Evolutionary conservation across 2,329 filamentous ascomycete species (phyloP).

Genomic region (Arthrobotrys pseudoclavata): DNA sequence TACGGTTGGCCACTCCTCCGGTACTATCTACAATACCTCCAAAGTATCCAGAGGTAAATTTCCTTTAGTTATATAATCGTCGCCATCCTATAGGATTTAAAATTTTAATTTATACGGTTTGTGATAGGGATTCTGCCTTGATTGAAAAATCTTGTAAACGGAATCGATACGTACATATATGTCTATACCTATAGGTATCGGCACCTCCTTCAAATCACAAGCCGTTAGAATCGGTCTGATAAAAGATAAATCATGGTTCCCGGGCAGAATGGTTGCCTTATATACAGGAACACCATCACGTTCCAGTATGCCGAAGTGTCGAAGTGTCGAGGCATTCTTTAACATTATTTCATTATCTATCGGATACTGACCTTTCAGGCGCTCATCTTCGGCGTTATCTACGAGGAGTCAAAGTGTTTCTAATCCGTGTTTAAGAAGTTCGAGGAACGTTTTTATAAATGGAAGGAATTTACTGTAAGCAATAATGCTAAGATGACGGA

Average conservation of each 20-base stretch:
- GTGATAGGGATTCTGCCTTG: background rate
- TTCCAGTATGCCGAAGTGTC: background rate
- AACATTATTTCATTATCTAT: background rate
- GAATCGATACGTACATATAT: background rate
- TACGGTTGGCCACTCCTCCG: background rate
- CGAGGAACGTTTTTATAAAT: background rate
- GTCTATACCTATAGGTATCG: background rate
- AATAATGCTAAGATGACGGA: background rate
- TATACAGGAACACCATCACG: background rate
- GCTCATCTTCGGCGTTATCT: too few species aligned
- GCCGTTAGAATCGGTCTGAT: background rate
- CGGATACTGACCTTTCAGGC: background rate
- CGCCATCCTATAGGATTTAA: background rate
- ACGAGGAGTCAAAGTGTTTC: constrained; percentile 2
- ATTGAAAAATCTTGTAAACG: background rate
- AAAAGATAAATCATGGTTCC: background rate
- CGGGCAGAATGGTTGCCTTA: background rate
- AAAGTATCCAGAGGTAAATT: background rate
- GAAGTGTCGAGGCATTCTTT: background rate
- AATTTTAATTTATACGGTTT: too few species aligned
- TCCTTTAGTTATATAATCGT: background rate
- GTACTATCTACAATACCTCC: background rate
- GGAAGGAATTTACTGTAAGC: background rate
- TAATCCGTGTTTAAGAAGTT: constrained; percentile 3
- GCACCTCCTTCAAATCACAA: background rate